phyloP scores from a whole-genome alignment of 2,329 filamentous ascomycete genomes.

The Monilinia fructigena region DNA sequence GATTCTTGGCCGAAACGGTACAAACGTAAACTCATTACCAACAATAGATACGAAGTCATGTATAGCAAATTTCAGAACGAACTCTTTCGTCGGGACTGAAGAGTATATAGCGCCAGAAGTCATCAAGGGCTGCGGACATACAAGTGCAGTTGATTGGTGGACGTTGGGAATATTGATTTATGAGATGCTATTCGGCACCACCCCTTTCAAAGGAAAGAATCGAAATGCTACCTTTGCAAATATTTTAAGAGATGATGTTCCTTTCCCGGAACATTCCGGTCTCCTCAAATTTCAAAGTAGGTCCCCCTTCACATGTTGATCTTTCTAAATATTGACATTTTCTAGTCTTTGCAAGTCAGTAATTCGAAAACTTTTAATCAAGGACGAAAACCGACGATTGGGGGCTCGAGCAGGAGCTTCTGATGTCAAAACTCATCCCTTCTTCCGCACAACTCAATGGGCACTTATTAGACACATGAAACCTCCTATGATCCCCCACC shows the following conservation, averaged over 20 bases:
- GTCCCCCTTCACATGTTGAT: constrained; percentile 41
- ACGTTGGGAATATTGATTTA: constrained; percentile 96
- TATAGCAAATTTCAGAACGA: constrained; percentile 96
- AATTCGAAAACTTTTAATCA: constrained; percentile 95
- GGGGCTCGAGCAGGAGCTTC: constrained; percentile 93
- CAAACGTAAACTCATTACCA: constrained; percentile 80
- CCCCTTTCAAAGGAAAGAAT: constrained; percentile 99
- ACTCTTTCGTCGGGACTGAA: constrained; percentile 97
- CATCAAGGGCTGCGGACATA: constrained; percentile 97
- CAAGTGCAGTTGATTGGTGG: constrained; percentile 99
- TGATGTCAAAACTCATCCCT: constrained; percentile 93
- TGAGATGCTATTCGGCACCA: constrained; percentile 98
- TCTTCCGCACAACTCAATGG: constrained; percentile 96
- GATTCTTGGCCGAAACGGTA: constrained; percentile 84
- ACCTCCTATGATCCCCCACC: constrained; percentile 91
- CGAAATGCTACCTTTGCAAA: constrained; percentile 97
- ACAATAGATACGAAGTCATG: constrained; percentile 99
- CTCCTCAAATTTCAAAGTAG: constrained; percentile 88
- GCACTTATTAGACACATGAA: constrained; percentile 96
- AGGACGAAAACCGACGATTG: constrained; percentile 90
- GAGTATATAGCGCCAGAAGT: constrained; percentile 99
- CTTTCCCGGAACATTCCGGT: constrained; percentile 84
- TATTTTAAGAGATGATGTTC: constrained; percentile 91
- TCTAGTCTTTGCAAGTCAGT: constrained; percentile 88
- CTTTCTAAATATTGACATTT: constrained; percentile 38